Conservation (phyloP, 2,329 filamentous ascomycete species). For the Colletotrichum neosansevieriae region DNA sequence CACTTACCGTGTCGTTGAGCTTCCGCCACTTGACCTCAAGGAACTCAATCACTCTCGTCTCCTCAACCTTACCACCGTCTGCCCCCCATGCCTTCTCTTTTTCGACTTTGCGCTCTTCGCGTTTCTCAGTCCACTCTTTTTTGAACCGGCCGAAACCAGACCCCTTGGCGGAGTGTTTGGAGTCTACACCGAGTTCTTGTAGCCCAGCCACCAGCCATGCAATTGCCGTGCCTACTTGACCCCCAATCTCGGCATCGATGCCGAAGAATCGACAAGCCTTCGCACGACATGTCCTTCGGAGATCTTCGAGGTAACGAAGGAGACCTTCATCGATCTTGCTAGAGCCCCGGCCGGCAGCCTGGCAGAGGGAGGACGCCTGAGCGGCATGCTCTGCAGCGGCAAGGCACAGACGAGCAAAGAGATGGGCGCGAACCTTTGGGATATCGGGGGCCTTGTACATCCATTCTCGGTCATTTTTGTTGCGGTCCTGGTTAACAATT, state of each 20-base stretch:
- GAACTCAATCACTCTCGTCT: constrained; percentile 87
- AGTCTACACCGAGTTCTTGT: constrained; percentile 77
- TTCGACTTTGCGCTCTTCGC: constrained; percentile 84
- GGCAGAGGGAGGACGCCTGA: constrained; percentile 70
- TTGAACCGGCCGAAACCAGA: constrained; percentile 73
- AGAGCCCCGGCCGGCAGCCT: constrained; percentile 47
- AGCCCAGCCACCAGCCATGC: constrained; percentile 87
- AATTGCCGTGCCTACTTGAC: constrained; percentile 85
- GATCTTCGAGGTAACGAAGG: constrained; percentile 79
- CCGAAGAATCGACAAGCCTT: constrained; percentile 92
- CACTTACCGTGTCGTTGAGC: constrained; percentile 87
- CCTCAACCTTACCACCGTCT: constrained; percentile 87
- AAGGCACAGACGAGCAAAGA: constrained; percentile 89
- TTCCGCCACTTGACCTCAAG: constrained; percentile 90
- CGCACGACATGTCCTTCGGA: constrained; percentile 80
- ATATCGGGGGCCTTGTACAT: constrained; percentile 94
- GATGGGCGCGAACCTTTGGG: constrained; percentile 86
- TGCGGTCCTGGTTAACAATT: constrained; percentile 82
- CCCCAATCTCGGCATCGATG: constrained; percentile 86
- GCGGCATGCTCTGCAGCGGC: constrained; percentile 89
- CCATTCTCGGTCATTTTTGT: constrained; percentile 90
- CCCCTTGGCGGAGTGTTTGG: constrained; percentile 64
- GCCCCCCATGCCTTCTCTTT: constrained; percentile 80
- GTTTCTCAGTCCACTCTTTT: constrained; percentile 80
- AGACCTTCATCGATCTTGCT: constrained; percentile 73